Percentiles rank a stretch among this genome's conserved stretches.
These are phyloP conservation scores for Debaryomycetaceae sp. DNA, from an alignment of 1,139 yeast species.

Conservation along the genomic window DNA sequence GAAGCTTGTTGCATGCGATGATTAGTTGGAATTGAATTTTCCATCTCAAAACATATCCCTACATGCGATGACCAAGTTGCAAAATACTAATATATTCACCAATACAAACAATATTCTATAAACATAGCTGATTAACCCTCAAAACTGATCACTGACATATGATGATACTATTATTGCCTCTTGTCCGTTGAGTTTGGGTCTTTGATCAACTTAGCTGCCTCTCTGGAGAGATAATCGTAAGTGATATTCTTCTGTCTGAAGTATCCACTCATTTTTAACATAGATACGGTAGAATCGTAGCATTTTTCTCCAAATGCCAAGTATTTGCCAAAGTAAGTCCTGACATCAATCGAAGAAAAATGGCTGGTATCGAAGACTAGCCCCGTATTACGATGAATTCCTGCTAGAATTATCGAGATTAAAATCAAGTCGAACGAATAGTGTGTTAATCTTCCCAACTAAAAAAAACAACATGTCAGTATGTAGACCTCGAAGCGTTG, in stretches of 20 bases:
- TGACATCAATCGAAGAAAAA: slow-evolving; percentile 49
- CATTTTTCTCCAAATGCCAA: slow-evolving; percentile 52
- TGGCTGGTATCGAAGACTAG: slow-evolving; percentile 44
- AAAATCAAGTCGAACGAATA: slow-evolving; percentile 57
- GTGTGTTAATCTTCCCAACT: slow-evolving; percentile 54
- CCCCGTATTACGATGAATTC: slow-evolving; percentile 63
- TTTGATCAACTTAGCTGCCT: slow-evolving; percentile 26
- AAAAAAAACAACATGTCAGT: slow-evolving; percentile 4
- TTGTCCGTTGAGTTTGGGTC: slow-evolving; percentile 33
- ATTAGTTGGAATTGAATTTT: background rate
- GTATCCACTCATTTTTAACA: slow-evolving; percentile 40
- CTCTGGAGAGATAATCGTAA: slow-evolving; percentile 33
- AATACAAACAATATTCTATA: background rate
- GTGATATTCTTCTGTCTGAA: slow-evolving; percentile 42
- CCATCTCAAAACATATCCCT: background rate
- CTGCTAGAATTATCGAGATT: slow-evolving; percentile 62
- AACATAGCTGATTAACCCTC: too few relatives aligned
- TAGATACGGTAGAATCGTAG: slow-evolving; percentile 41
- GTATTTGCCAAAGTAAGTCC: slow-evolving; percentile 52
- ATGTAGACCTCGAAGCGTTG: background rate
- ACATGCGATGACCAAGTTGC: background rate
- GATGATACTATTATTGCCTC: slow-evolving; percentile 3
- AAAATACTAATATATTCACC: background rate
- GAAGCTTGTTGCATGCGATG: too few relatives aligned
- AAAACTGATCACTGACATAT: too few relatives aligned